These are phyloP conservation scores for Phragmites australis DNA, from an alignment of 176 grass and related monocot genomes.

Conservation along the genomic window DNA sequence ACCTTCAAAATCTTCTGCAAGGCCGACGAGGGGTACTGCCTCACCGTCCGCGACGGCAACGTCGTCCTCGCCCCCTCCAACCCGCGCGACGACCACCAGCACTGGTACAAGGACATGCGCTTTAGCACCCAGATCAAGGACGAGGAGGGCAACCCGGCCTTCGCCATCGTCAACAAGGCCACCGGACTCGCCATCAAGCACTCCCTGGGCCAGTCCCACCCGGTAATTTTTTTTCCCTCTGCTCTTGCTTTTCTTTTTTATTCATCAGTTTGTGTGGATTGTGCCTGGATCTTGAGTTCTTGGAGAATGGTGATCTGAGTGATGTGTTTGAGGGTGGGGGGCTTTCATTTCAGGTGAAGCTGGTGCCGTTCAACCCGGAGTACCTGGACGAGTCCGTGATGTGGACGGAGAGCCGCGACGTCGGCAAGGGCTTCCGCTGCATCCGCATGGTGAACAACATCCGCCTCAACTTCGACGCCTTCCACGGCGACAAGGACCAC, in stretches of 20 bases:
- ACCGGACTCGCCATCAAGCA: constrained; percentile 82
- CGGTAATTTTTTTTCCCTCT: constrained; percentile 18
- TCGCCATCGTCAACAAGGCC: constrained; percentile 67
- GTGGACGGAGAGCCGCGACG: constrained; percentile 80
- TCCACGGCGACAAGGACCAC: constrained; percentile 79
- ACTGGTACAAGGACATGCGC: constrained; percentile 76
- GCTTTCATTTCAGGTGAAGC: constrained; percentile 54
- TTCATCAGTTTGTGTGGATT: background rate
- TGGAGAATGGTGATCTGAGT: no score
- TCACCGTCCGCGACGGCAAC: constrained; percentile 66
- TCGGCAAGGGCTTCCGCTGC: constrained; percentile 74
- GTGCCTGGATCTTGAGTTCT: background rate
- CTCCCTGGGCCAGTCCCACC: constrained; percentile 76
- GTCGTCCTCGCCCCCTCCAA: constrained; percentile 64
- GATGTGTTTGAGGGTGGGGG: background rate
- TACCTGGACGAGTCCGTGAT: constrained; percentile 69
- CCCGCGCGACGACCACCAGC: constrained; percentile 73
- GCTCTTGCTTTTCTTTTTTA: background rate
- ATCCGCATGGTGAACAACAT: constrained; percentile 88
- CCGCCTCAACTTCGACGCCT: constrained; percentile 70
- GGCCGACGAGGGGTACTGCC: constrained; percentile 62
- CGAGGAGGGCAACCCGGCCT: constrained; percentile 64
- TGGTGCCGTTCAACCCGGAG: constrained; percentile 60
- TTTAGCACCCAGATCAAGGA: constrained; percentile 70
- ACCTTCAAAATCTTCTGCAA: constrained; percentile 85